Evolutionary conservation across 768 basidiomycete genomes (phyloP).

Genomic region (Leccinum longicurvipes): DNA sequence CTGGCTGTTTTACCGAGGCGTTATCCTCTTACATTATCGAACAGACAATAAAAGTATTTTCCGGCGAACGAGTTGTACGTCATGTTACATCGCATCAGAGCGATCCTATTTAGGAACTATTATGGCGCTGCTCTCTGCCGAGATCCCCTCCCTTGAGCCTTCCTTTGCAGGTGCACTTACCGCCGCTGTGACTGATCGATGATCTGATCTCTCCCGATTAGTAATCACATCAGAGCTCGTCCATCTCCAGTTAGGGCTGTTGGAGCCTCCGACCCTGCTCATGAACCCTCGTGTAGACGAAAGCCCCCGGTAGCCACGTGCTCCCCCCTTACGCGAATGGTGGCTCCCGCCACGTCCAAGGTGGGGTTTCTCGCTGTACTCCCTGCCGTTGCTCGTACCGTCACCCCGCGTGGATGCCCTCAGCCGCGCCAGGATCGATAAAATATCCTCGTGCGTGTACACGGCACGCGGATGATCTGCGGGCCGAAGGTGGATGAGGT

Average conservation of each 20-base stretch:
- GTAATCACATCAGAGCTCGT: conserved; percentile 6
- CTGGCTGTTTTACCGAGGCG: conserved; percentile 21
- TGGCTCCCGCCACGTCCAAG: conserved; percentile 5
- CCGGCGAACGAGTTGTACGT: conserved; percentile 19
- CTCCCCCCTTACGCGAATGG: conserved; percentile 9
- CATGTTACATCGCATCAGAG: conserved; percentile 16
- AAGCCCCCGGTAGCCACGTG: conserved; percentile 23
- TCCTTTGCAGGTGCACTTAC: conserved; percentile 18
- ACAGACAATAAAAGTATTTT: conserved; percentile 19
- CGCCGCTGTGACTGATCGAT: conserved; percentile 9
- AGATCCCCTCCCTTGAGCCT: conserved; percentile 21
- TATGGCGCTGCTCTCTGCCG: conserved; percentile 20
- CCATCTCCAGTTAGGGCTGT: conserved; percentile 18
- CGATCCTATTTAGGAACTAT: conserved; percentile 20
- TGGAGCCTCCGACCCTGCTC: conserved; percentile 16
- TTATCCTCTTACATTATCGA: conserved; percentile 17
- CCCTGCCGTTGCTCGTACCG: conserved; percentile 5
- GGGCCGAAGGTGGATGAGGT: conserved; percentile 41
- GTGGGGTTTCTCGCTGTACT: conserved; percentile 5
- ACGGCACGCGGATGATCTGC: conserved; percentile 38
- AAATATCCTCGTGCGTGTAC: conserved; percentile 52
- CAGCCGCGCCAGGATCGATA: conserved; percentile 50
- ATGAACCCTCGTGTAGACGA: conserved; percentile 10
- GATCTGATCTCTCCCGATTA: conserved; percentile 17
- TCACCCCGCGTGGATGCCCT: conserved; percentile 27